phyloP scores from a whole-genome alignment of 2,329 filamentous ascomycete species.

The Colletotrichum salicis region DNA sequence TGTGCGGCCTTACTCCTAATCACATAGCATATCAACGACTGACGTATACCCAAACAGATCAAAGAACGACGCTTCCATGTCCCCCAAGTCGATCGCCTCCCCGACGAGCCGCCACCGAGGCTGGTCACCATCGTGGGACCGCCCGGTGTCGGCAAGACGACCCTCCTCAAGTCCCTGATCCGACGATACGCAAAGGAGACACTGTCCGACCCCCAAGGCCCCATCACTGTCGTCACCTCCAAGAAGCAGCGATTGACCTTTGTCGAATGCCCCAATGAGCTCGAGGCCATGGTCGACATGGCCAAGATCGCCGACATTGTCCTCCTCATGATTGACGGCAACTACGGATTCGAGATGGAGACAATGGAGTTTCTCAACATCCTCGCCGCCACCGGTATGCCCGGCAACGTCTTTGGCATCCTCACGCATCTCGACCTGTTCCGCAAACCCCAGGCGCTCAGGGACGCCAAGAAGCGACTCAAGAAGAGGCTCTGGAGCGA shows the following conservation, averaged over 20 bases:
- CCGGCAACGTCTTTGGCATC: conserved; percentile 97
- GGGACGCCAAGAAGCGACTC: conserved; percentile 93
- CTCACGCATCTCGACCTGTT: conserved; percentile 97
- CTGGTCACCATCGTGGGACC: conserved; percentile 95
- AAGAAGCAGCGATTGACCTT: conserved; percentile 96
- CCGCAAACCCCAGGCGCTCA: conserved; percentile 89
- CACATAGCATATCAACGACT: not conserved
- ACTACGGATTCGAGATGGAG: conserved; percentile 99
- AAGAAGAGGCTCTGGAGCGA: conserved; percentile 98
- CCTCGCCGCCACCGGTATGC: conserved; percentile 94
- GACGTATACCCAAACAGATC: conserved; percentile 63
- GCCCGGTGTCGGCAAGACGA: conserved; percentile 95
- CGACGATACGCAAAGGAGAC: conserved; percentile 96
- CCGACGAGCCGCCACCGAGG: conserved; percentile 93
- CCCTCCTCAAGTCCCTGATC: conserved; percentile 92
- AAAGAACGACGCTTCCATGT: conserved; percentile 98
- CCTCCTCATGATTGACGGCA: conserved; percentile 97
- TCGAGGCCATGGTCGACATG: conserved; percentile 96
- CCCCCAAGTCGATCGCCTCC: conserved; percentile 92
- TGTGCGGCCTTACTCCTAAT: conserved; percentile 53
- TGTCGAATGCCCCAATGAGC: conserved; percentile 95
- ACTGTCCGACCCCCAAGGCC: conserved; percentile 87
- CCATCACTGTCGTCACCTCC: conserved; percentile 94
- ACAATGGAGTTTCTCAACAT: conserved; percentile 99
- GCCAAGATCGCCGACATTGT: conserved; percentile 98